Conservation (phyloP, 75 land plant genomes). For the Gnetum montanum region DNA sequence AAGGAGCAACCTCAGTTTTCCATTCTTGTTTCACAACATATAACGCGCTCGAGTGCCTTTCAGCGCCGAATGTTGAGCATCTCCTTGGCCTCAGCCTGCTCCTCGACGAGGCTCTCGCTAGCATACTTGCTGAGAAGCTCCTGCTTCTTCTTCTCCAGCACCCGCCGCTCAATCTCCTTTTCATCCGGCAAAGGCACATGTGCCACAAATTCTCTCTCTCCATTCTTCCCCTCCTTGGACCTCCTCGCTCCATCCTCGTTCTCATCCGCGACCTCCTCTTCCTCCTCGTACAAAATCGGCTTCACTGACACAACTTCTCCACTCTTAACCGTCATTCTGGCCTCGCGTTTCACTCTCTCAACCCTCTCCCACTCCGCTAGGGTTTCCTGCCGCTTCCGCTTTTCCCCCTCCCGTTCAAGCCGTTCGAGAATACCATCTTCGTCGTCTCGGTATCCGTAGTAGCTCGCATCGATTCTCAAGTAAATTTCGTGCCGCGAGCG, state of each 20-base stretch:
- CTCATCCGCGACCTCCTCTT: conserved; percentile 53
- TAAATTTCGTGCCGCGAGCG: conserved; percentile 83
- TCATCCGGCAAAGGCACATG: conserved; percentile 95
- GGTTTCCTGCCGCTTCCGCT: conserved; percentile 49
- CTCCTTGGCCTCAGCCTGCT: conserved; percentile 77
- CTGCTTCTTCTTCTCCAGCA: conserved; percentile 90
- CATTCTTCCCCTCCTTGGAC: conserved; percentile 14
- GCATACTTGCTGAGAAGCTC: conserved; percentile 85
- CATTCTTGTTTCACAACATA: too few relatives aligned
- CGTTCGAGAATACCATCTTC: conserved; percentile 86
- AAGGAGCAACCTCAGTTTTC: too few relatives aligned
- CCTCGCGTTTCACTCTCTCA: conserved; percentile 67
- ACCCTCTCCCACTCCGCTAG: conserved; percentile 53
- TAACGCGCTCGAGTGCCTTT: too few relatives aligned
- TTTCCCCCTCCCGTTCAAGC: conserved; percentile 65
- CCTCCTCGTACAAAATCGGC: conserved; percentile 38
- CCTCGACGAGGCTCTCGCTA: conserved; percentile 62
- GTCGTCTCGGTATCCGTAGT: conserved; percentile 93
- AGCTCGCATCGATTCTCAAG: conserved; percentile 87
- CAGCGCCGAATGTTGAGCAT: conserved; percentile 79
- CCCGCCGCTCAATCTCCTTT: conserved; percentile 87
- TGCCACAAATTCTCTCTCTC: conserved; percentile 67
- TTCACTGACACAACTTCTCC: conserved; percentile 63
- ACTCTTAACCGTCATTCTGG: conserved; percentile 64
- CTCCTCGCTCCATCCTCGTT: too few relatives aligned